Percentiles rank a stretch among this genome's conserved stretches.
phyloP scores from a whole-genome alignment of 1,139 yeast species.

The Nematodospora anomalae region DNA sequence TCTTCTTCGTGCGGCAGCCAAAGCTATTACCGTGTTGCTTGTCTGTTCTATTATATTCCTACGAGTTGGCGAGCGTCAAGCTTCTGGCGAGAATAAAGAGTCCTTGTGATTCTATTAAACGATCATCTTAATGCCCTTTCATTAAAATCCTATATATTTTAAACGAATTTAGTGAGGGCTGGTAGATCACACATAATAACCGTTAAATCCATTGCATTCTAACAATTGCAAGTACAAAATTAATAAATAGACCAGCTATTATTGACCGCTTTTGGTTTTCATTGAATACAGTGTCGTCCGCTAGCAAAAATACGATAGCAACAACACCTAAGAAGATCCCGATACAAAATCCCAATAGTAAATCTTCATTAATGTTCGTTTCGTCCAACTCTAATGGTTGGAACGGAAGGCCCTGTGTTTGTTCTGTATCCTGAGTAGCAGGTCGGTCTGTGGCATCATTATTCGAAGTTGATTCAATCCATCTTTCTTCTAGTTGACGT shows the following conservation, averaged over 20 bases:
- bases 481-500: slow-evolving; percentile 77
- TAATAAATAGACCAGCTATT: slow-evolving; percentile 59
- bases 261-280: slow-evolving; percentile 63
- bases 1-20: slow-evolving; percentile 56
- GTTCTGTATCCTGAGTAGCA: slow-evolving; percentile 7
- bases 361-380: slow-evolving; percentile 51
- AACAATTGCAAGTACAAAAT: slow-evolving; percentile 56
- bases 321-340: slow-evolving; percentile 68
- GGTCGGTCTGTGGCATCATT: slow-evolving; percentile 15
- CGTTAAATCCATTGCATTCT: slow-evolving; percentile 47
- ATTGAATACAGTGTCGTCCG: slow-evolving; percentile 57
- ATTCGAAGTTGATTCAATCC: slow-evolving; percentile 81
- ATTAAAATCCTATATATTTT: slow-evolving; percentile 21
- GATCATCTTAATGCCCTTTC: slow-evolving; percentile 55
- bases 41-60: slow-evolving; percentile 48
- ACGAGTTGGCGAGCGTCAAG: slow-evolving; percentile 61
- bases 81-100: slow-evolving; percentile 48
- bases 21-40: slow-evolving; percentile 58
- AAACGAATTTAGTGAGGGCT: slow-evolving; percentile 43
- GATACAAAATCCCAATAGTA: slow-evolving; percentile 59
- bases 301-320: slow-evolving; percentile 54
- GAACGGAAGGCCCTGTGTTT: slow-evolving; percentile 17
- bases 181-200: slow-evolving; percentile 47
- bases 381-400: slow-evolving; percentile 32
- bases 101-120: slow-evolving; percentile 9